These are phyloP conservation scores for Pyrus bretschneideri DNA, from an alignment of 306 rosid species.

Conservation along the genomic window DNA sequence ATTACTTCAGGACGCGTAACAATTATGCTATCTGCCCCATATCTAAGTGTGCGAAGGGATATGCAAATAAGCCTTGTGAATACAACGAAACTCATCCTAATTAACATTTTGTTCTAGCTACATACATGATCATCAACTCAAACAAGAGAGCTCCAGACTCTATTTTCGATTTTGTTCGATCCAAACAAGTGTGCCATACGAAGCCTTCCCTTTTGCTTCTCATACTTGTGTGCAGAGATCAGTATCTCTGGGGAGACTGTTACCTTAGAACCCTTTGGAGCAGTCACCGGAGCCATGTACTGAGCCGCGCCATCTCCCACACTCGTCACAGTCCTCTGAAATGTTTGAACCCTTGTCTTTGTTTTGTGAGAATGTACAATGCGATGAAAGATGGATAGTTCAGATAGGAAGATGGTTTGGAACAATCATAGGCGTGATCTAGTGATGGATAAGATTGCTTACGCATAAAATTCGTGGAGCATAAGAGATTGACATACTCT, in stretches of 20 bases:
- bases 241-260: conserved; percentile 30
- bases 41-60: too few species aligned
- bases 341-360: not conserved
- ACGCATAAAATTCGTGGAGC: conserved; percentile 19
- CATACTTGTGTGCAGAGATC: conserved; percentile 23
- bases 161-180: conserved; percentile 17
- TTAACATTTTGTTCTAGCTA: too few species aligned
- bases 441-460: conserved; percentile 30
- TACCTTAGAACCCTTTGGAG: conserved; percentile 30
- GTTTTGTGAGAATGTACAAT: not conserved
- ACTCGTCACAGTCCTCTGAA: conserved; percentile 40
- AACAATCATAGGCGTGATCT: conserved; percentile 31
- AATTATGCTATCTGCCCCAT: too few species aligned
- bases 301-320: conserved; percentile 38
- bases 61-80: too few species aligned
- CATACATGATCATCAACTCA: not conserved
- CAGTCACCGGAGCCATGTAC: conserved; percentile 9
- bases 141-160: conserved; percentile 27
- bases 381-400: conserved; percentile 49
- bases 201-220: conserved; percentile 15
- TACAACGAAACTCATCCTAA: too few species aligned
- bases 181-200: conserved; percentile 24
- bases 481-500: conserved; percentile 45
- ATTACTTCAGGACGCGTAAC: too few species aligned
- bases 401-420: conserved; percentile 32